A percentile compares a stretch with the other conserved stretches of the same genome.
Conservation (phyloP, 2,329 filamentous ascomycete species). For the Pestalotiopsis sp. region DNA sequence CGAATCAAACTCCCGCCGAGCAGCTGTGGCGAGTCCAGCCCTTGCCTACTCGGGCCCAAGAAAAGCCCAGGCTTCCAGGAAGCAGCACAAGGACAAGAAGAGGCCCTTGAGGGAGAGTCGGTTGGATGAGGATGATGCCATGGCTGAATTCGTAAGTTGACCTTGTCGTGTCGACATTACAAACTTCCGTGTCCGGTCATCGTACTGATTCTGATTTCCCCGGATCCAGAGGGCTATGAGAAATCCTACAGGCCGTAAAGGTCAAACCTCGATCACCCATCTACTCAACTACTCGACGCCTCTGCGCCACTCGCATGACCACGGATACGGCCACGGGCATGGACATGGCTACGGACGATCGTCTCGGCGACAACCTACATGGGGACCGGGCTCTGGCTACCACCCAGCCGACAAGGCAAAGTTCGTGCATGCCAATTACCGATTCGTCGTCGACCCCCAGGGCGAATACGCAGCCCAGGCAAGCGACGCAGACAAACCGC, state of each 20-base stretch:
- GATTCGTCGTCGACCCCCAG: conserved; percentile 88
- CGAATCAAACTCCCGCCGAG: conserved; percentile 51
- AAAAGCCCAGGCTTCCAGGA: conserved; percentile 76
- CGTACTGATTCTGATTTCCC: conserved; percentile 10
- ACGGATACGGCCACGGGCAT: conserved; percentile 53
- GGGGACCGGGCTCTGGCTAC: conserved; percentile 86
- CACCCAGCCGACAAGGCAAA: conserved; percentile 90
- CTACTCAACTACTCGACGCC: conserved; percentile 89
- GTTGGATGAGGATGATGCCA: conserved; percentile 80
- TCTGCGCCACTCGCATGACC: conserved; percentile 68
- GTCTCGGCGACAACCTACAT: conserved; percentile 73
- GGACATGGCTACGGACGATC: conserved; percentile 52
- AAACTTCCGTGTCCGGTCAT: conserved; percentile 17
- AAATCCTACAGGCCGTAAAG: conserved; percentile 72
- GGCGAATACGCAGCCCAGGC: conserved; percentile 81
- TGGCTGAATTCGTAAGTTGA: conserved; percentile 72
- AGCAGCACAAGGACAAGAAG: conserved; percentile 82
- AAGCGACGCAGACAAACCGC: conserved; percentile 81
- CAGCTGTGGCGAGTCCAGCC: conserved; percentile 39
- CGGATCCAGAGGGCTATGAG: conserved; percentile 49
- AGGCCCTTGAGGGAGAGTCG: conserved; percentile 57
- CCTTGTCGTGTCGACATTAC: neutral
- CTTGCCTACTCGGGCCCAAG: conserved; percentile 56
- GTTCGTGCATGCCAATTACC: conserved; percentile 95
- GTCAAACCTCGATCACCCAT: conserved; percentile 96